Evolutionary conservation across 148 eudicot species (phyloP).

Genomic region (Cornus florida): DNA sequence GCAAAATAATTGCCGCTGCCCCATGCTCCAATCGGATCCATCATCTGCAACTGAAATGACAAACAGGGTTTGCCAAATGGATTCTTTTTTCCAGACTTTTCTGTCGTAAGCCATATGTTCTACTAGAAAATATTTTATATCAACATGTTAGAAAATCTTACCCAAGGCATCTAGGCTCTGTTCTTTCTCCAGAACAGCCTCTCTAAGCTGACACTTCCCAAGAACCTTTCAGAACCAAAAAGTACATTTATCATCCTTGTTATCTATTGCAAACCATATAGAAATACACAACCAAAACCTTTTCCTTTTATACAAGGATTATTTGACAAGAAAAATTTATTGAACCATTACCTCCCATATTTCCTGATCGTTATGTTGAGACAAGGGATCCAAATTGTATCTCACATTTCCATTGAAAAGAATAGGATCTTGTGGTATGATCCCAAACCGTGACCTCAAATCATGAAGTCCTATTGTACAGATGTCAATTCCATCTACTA

Average conservation of each 20-base stretch:
- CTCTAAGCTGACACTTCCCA: constrained; percentile 74
- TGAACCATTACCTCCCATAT: constrained; percentile 19
- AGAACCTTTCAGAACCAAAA: constrained; percentile 46
- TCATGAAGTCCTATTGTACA: constrained; percentile 16
- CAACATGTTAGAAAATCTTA: constrained; percentile 12
- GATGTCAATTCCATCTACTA: constrained; percentile 5
- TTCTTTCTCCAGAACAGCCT: constrained; percentile 64
- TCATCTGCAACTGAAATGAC: constrained; percentile 60
- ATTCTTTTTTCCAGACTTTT: too few relatives aligned
- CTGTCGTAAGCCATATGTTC: too few relatives aligned
- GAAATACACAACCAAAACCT: too few relatives aligned
- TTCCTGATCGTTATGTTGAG: constrained; percentile 14
- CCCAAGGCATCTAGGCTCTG: constrained; percentile 68
- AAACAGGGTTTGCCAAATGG: too few relatives aligned
- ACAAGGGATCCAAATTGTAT: constrained; percentile 17
- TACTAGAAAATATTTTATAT: too few relatives aligned
- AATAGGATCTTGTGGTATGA: constrained; percentile 20
- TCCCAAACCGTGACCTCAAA: constrained; percentile 14
- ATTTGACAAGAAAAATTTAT: too few relatives aligned
- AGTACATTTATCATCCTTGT: background rate
- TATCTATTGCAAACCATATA: background rate
- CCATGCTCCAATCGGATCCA: constrained; percentile 92
- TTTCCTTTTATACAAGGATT: background rate
- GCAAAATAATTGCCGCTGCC: constrained; percentile 76
- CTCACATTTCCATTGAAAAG: constrained; percentile 15